Base-by-base conservation (phyloP, 352 stramenopile genomes). In the Globisporangium paroecandrum region DNA sequence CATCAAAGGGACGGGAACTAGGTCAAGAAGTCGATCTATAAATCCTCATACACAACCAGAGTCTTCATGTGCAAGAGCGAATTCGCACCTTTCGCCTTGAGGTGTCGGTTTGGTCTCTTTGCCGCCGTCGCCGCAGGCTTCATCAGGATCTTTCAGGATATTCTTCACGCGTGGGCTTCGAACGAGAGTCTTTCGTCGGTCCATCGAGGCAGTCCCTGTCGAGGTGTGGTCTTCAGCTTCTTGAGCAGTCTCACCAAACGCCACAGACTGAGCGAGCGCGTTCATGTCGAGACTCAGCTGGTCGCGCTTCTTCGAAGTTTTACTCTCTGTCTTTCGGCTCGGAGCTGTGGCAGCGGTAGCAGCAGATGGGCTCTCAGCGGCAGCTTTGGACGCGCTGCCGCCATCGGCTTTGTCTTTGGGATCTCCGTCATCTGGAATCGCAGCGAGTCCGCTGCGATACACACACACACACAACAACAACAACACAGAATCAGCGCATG, bases 141-240 rank as follows among this genome's bases (percentile, higher is more conserved):
- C 27, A 10, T 15, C 49, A 18, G 3, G 27, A 13, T n/a, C 18
- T 12, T 58, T 22, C 12, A 68, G 4, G 8, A 68, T 34, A 32
- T 58, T 66, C 47, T 56, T 65, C 15, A 38, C 24, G 20, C 58
- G 65, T 10, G 65, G 65, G 24, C 65, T 70, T 3, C 65, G 65
- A 1, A n/a, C 3, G 18, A 70, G 58, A 15, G 34, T 65, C 22
- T 60, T 56, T 20, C 49, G 22, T n/a, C 47, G 65, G 7, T 69
- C 55, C 22, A 9, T 18, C 1, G 25, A 43, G 13, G 13, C 18
- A 24, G 24, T 24, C 5, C 32, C 55, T 20, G 25, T 60, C 29
- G 15, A n/a, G 27, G 38, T 8, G 32, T 22, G 7, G 25, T 58
- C 63, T 32, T 60, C 36, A 27, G 24, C 18, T 24, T 29, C 15